These are phyloP conservation scores for Vitis hybrid DNA, from an alignment of 177 flowering plant genomes.

Conservation along the genomic window DNA sequence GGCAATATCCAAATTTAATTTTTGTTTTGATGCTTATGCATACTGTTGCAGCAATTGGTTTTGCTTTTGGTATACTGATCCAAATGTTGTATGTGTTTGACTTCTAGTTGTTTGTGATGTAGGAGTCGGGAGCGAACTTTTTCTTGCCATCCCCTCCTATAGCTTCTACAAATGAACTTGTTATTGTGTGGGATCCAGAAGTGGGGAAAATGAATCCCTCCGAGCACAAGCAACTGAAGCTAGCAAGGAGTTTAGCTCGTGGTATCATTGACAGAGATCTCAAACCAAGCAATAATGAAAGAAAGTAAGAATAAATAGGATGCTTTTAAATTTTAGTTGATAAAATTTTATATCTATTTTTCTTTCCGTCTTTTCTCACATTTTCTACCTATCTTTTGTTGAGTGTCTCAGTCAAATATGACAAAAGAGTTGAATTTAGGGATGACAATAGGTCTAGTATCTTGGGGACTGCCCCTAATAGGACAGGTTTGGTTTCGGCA, in stretches of 20 bases:
- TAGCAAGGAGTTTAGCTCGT: constrained; percentile 93
- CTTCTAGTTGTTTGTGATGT: constrained; percentile 22
- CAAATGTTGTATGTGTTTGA: constrained; percentile 1
- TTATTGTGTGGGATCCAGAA: constrained; percentile 99
- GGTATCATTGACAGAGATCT: constrained; percentile 97
- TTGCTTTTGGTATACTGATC: background rate
- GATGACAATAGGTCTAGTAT: too few relatives aligned
- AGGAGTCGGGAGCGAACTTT: constrained; percentile 97
- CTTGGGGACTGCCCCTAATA: too few relatives aligned
- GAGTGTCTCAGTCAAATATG: too few relatives aligned
- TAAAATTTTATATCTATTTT: background rate
- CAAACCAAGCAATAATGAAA: constrained; percentile 87
- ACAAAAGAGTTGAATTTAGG: too few relatives aligned
- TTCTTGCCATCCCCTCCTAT: constrained; percentile 84
- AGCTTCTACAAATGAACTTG: constrained; percentile 93
- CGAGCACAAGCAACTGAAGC: constrained; percentile 96
- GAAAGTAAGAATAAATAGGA: constrained; percentile 56
- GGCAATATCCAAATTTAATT: background rate
- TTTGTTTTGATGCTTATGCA: background rate
- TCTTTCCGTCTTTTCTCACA: background rate
- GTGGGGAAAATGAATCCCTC: constrained; percentile 93
- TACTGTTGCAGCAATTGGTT: background rate
- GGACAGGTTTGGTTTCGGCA: too few relatives aligned
- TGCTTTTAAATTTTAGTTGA: constrained; percentile 17
- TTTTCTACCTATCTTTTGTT: background rate